Evolutionary conservation across 306 rosid species (phyloP).

Genomic region (Vigna nakashimae): DNA sequence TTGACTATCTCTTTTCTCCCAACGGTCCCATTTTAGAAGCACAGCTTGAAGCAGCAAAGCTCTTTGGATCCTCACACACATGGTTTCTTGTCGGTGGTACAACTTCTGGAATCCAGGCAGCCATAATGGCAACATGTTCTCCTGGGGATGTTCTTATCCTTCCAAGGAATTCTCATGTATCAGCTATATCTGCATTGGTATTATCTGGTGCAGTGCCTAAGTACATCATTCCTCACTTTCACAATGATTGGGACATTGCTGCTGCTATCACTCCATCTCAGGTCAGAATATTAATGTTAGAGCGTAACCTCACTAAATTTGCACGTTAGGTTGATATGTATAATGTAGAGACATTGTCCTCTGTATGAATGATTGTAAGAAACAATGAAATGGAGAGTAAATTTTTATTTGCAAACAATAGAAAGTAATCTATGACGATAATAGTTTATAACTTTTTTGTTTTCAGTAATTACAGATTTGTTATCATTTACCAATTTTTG

Average conservation of each 20-base stretch:
- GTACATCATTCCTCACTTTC: conserved; percentile 76
- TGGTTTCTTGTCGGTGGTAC: conserved; percentile 98
- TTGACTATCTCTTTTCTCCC: conserved; percentile 80
- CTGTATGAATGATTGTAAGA: too few species aligned
- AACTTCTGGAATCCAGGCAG: conserved; percentile 92
- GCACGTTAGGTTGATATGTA: too few species aligned
- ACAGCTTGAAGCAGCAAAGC: conserved; percentile 73
- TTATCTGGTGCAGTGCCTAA: conserved; percentile 86
- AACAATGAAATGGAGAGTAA: too few species aligned
- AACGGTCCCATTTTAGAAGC: conserved; percentile 83
- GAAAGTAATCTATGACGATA: too few species aligned
- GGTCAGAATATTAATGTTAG: too few species aligned
- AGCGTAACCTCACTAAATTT: too few species aligned
- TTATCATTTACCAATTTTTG: too few species aligned
- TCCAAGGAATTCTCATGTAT: conserved; percentile 79
- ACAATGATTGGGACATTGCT: conserved; percentile 16
- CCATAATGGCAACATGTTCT: conserved; percentile 81
- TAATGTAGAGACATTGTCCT: conserved; percentile 17
- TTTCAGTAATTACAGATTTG: too few species aligned
- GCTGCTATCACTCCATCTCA: too few species aligned
- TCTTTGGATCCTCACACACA: conserved; percentile 76
- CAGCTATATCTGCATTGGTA: conserved; percentile 71
- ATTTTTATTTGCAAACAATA: too few species aligned
- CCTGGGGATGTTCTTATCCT: conserved; percentile 77
- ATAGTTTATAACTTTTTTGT: too few species aligned